Evolutionary conservation across 2,329 filamentous ascomycete genomes (phyloP).

Genomic region (Arthrobotrys sphaeroides): DNA sequence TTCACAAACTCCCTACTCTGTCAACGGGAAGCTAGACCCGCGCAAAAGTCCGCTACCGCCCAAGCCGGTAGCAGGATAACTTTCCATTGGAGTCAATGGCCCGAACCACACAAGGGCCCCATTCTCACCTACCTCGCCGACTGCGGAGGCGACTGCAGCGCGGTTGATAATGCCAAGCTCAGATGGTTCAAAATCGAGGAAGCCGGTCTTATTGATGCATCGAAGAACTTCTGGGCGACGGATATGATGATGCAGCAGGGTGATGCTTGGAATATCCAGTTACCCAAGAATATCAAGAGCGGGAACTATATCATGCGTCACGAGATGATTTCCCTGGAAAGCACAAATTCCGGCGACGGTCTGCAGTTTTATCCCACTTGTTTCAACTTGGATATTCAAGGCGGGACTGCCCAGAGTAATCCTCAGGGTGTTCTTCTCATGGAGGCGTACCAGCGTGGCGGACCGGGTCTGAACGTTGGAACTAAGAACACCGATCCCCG

Average conservation of each 20-base stretch:
- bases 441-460: slow-evolving; percentile 60
- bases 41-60: slow-evolving; percentile 61
- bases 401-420: slow-evolving; percentile 59
- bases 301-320: slow-evolving; percentile 67
- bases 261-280: slow-evolving; percentile 63
- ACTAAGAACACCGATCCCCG: slow-evolving; percentile 26
- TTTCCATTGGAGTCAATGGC: slow-evolving; percentile 66
- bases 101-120: slow-evolving; percentile 64
- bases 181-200: slow-evolving; percentile 64
- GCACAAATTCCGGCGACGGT: slow-evolving; percentile 62
- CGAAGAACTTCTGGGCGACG: slow-evolving; percentile 61
- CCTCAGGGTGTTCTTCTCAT: slow-evolving; percentile 59
- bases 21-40: slow-evolving; percentile 63
- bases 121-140: slow-evolving; percentile 65
- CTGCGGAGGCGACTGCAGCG: slow-evolving; percentile 62
- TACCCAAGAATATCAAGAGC: slow-evolving; percentile 60
- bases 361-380: slow-evolving; percentile 67
- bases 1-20: slow-evolving; percentile 64
- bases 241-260: slow-evolving; percentile 66
- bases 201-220: slow-evolving; percentile 59
- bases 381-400: slow-evolving; percentile 64
- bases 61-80: slow-evolving; percentile 64
- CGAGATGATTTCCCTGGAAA: slow-evolving; percentile 65
- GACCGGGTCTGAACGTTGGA: slow-evolving; percentile 56
- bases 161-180: slow-evolving; percentile 62